phyloP scores from a whole-genome alignment of 768 basidiomycete species.

The Chalciporus pseudorubinellus region DNA sequence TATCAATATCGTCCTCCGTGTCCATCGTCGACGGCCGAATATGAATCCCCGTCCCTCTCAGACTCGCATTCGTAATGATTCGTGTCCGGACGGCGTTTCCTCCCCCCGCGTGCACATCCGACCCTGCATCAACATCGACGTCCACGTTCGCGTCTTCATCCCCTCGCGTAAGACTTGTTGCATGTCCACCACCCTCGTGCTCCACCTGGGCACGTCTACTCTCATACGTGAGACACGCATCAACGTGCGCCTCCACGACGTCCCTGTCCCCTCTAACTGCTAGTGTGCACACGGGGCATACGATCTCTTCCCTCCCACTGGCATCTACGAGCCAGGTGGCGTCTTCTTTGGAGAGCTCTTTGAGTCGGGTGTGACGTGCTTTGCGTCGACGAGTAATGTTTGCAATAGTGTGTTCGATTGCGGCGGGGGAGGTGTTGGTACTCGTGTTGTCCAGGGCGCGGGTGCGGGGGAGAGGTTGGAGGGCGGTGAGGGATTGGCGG shows the following conservation, averaged over 20 bases:
- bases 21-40: constrained; percentile 57
- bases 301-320: constrained; percentile 35
- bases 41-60: constrained; percentile 67
- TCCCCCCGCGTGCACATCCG: constrained; percentile 40
- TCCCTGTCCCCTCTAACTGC: constrained; percentile 64
- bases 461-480: constrained; percentile 25
- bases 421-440: constrained; percentile 26
- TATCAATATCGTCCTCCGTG: constrained; percentile 76
- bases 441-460: constrained; percentile 21
- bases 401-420: constrained; percentile 54
- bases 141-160: constrained; percentile 32
- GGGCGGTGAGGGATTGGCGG: constrained; percentile 36
- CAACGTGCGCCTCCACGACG: constrained; percentile 77
- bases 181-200: constrained; percentile 20
- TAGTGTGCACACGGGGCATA: constrained; percentile 70
- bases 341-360: constrained; percentile 64
- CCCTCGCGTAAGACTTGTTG: constrained; percentile 30
- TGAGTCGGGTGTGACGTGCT: constrained; percentile 62
- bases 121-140: constrained; percentile 31
- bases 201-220: constrained; percentile 37
- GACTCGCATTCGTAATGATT: constrained; percentile 35
- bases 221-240: constrained; percentile 69
- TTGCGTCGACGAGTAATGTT: constrained; percentile 68
- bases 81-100: constrained; percentile 37
- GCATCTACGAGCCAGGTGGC: constrained; percentile 31